These are phyloP conservation scores for Geosmithia putterillii DNA, from an alignment of 2,329 filamentous ascomycete genomes.

Conservation along the genomic window DNA sequence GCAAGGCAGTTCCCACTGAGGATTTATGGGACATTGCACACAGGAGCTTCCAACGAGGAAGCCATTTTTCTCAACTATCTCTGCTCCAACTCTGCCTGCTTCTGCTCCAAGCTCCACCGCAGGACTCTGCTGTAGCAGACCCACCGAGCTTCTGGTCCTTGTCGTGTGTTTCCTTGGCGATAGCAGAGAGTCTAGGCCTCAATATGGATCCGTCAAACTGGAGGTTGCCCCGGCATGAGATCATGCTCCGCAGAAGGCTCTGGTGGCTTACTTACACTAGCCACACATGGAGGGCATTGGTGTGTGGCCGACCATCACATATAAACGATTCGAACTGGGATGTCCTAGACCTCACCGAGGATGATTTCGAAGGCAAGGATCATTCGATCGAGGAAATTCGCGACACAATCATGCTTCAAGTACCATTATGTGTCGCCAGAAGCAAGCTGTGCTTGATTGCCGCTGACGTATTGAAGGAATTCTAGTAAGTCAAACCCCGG, in stretches of 20 bases:
- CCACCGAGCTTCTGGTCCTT: conserved; percentile 9
- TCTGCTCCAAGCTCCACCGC: conserved; percentile 10
- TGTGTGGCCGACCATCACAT: conserved; percentile 8
- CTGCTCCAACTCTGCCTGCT: conserved; percentile 10
- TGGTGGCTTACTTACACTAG: conserved; percentile 12
- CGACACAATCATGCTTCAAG: neutral
- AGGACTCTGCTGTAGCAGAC: conserved; percentile 10
- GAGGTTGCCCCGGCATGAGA: conserved; percentile 10
- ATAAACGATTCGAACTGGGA: conserved; percentile 10
- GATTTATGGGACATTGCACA: conserved; percentile 12
- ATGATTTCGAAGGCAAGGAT: conserved; percentile 8
- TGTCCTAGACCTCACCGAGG: conserved; percentile 5
- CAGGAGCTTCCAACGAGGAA: conserved; percentile 9
- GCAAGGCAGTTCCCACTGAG: conserved; percentile 11
- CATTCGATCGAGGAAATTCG: neutral
- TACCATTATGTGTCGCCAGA: conserved; percentile 9
- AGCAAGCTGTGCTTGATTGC: conserved; percentile 9
- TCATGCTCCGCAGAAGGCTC: conserved; percentile 9
- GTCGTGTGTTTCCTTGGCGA: conserved; percentile 9
- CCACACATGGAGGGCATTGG: conserved; percentile 11
- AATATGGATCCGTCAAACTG: conserved; percentile 9
- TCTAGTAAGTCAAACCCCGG: conserved; percentile 8
- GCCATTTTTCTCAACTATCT: conserved; percentile 8
- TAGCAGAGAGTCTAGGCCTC: conserved; percentile 11
- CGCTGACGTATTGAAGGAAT: conserved; percentile 10